These are phyloP conservation scores for Phytophthora aleatoria DNA, from an alignment of 352 stramenopile species.

Conservation along the genomic window DNA sequence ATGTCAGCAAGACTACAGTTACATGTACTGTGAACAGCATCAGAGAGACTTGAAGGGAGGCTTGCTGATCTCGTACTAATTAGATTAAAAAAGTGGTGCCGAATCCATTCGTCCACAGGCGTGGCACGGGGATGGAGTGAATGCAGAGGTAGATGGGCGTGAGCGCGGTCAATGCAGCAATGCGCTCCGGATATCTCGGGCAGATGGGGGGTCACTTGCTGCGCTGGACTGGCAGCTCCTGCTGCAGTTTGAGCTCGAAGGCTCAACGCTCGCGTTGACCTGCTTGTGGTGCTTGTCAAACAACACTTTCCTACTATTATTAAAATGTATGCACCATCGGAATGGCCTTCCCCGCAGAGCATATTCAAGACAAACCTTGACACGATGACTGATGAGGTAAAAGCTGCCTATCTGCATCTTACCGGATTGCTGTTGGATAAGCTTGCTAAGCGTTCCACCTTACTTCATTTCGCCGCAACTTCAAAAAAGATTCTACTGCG, in stretches of 20 bases:
- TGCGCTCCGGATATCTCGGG: constrained; percentile 23
- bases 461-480: constrained; percentile 4
- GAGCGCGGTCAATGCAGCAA: constrained; percentile 16
- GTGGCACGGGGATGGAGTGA: constrained; percentile 22
- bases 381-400: constrained; percentile 8
- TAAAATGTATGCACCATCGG: constrained; percentile 10
- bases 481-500: neutral
- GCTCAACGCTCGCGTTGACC: neutral
- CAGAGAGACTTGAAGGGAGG: neutral
- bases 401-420: constrained; percentile 7
- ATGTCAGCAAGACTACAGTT: constrained; percentile 1
- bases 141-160: constrained; percentile 13
- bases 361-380: neutral
- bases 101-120: constrained; percentile 30
- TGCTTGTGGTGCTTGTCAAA: neutral
- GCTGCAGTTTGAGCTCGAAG: neutral
- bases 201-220: constrained; percentile 1
- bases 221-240: neutral
- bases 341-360: neutral
- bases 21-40: neutral
- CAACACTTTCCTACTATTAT: constrained; percentile 1
- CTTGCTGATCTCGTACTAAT: constrained; percentile 12
- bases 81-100: constrained; percentile 12
- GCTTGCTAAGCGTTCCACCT: constrained; percentile 15
- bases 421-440: constrained; percentile 4